These are phyloP conservation scores for Picochlorum sp. DNA, from an alignment of 139 green algal genomes.

Conservation along the genomic window DNA sequence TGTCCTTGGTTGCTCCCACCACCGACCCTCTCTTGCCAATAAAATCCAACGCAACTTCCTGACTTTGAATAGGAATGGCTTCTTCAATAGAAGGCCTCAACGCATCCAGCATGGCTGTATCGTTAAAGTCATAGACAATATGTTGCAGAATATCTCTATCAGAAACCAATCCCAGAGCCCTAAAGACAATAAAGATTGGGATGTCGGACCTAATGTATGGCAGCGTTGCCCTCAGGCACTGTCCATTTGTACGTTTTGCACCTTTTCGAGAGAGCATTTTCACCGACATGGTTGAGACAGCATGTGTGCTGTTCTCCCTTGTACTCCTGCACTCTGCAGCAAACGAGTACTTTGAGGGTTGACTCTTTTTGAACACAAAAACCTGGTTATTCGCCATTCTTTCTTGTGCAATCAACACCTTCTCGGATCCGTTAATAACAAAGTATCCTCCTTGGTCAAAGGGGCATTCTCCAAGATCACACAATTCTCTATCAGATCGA, in stretches of 20 bases:
- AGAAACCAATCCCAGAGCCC: slow-evolving; percentile 70
- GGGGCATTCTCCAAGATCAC: slow-evolving; percentile 88
- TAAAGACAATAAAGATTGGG: slow-evolving; percentile 83
- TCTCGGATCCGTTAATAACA: slow-evolving; percentile 97
- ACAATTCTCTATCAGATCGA: slow-evolving; percentile 70
- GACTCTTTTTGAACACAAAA: slow-evolving; percentile 94
- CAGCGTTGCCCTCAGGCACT: slow-evolving; percentile 51
- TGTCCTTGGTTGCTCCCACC: slow-evolving; percentile 54
- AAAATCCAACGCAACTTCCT: slow-evolving; percentile 91
- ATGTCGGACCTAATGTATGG: slow-evolving; percentile 78
- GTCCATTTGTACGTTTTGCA: slow-evolving; percentile 34
- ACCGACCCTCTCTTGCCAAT: slow-evolving; percentile 80
- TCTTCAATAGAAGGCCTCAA: slow-evolving; percentile 91
- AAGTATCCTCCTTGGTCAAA: slow-evolving; percentile 98
- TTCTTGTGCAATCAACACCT: slow-evolving; percentile 97
- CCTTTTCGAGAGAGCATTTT: slow-evolving; percentile 67
- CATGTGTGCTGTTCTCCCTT: slow-evolving; percentile 74
- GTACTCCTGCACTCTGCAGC: slow-evolving; percentile 77
- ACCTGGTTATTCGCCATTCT: slow-evolving; percentile 97
- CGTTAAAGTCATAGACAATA: slow-evolving; percentile 80
- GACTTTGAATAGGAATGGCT: slow-evolving; percentile 81
- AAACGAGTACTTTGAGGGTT: slow-evolving; percentile 89
- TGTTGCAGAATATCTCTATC: slow-evolving; percentile 84
- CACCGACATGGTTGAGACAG: slow-evolving; percentile 67
- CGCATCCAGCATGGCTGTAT: slow-evolving; percentile 90